A percentile compares a stretch with the other conserved stretches of the same genome.
Conservation (phyloP, 805 yeast species). For the Saturnispora gosingensis region DNA sequence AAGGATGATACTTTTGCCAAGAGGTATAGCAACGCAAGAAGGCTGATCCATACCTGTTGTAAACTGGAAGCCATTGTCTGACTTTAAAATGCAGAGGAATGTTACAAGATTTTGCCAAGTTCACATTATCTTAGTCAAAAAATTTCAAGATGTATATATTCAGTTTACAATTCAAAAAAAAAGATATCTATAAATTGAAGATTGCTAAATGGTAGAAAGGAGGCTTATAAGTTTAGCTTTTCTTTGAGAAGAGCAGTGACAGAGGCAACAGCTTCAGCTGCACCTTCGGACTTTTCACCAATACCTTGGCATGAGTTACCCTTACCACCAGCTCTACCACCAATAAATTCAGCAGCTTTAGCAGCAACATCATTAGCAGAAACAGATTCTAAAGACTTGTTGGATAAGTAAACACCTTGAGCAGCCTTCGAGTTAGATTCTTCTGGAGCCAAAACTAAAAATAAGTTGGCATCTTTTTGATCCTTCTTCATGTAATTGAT, state of each 20-base stretch:
- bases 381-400: slow-evolving; percentile 54
- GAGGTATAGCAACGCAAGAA: too few species aligned
- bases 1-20: not conserved
- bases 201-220: not conserved
- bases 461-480: slow-evolving; percentile 64
- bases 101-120: not conserved
- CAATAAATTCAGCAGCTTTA: slow-evolving; percentile 62
- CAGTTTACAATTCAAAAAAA: not conserved
- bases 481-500: slow-evolving; percentile 73
- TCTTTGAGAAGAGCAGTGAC: slow-evolving; percentile 5
- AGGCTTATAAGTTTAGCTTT: slow-evolving; percentile 1
- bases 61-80: not conserved
- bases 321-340: slow-evolving; percentile 98
- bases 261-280: slow-evolving; percentile 61
- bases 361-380: slow-evolving; percentile 69
- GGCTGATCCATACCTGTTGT: not conserved
- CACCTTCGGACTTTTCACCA: slow-evolving; percentile 72
- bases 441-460: slow-evolving; percentile 61
- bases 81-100: not conserved
- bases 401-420: slow-evolving; percentile 86
- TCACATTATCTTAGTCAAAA: not conserved
- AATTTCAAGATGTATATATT: not conserved
- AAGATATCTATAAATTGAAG: not conserved
- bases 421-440: slow-evolving; percentile 64
- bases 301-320: slow-evolving; percentile 95